Evolutionary conservation across 1,284 basidiomycete genomes (phyloP).

Genomic region (Melampsora larici-populina): DNA sequence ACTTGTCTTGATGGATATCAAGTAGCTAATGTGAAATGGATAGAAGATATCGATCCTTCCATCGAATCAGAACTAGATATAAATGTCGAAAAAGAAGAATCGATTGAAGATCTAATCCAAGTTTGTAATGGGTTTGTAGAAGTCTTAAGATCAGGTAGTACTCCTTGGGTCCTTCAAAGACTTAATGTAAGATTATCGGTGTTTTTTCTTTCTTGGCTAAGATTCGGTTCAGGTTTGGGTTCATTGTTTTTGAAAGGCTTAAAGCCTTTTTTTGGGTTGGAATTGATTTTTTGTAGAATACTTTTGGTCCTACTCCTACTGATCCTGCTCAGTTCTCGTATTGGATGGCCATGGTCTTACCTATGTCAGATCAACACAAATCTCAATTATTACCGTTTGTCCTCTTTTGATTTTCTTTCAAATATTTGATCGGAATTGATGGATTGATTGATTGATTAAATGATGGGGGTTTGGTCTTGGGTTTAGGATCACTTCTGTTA

Average conservation of each 20-base stretch:
- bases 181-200: slow-evolving; percentile 59
- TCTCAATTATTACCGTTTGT: slow-evolving; percentile 73
- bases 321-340: slow-evolving; percentile 69
- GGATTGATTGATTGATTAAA: too few species aligned
- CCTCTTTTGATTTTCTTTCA: background rate
- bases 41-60: slow-evolving; percentile 62
- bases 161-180: slow-evolving; percentile 85
- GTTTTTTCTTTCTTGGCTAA: background rate
- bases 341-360: slow-evolving; percentile 85
- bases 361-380: slow-evolving; percentile 93
- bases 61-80: slow-evolving; percentile 59
- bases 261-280: slow-evolving; percentile 46
- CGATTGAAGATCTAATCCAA: slow-evolving; percentile 67
- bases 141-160: slow-evolving; percentile 73
- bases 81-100: slow-evolving; percentile 58
- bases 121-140: slow-evolving; percentile 75
- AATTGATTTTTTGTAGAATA: slow-evolving; percentile 51
- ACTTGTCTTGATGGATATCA: slow-evolving; percentile 82
- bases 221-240: slow-evolving; percentile 23
- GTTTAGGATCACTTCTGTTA: background rate
- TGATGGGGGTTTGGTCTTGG: background rate
- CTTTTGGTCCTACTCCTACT: slow-evolving; percentile 67
- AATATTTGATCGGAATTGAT: background rate
- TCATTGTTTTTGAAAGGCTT: too few species aligned
- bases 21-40: slow-evolving; percentile 73